Evolutionary conservation across 1,139 yeast genomes (phyloP).

Genomic region (Geotrichum citri-aurantii): DNA sequence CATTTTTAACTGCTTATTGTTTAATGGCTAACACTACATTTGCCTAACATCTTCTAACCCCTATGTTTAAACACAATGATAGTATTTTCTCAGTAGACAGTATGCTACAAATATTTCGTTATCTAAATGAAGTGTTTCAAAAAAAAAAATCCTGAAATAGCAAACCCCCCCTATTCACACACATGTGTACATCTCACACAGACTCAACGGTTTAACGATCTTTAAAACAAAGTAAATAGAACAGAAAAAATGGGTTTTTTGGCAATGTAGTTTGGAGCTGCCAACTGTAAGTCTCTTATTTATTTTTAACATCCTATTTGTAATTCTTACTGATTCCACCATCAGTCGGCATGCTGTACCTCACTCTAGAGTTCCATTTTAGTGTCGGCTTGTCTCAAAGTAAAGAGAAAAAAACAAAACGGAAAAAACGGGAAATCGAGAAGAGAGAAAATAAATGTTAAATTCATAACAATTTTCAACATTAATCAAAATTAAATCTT

Average conservation of each 20-base stretch:
- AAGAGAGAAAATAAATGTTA: not conserved
- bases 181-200: not conserved
- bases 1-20: too few species aligned
- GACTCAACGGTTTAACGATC: not conserved
- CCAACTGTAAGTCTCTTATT: not conserved
- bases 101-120: too few species aligned
- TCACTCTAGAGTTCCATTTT: not conserved
- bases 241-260: not conserved
- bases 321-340: not conserved
- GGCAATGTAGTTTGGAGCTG: not conserved
- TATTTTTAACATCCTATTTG: not conserved
- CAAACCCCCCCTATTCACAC: not conserved
- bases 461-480: not conserved
- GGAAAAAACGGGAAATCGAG: not conserved
- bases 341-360: not conserved
- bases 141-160: not conserved
- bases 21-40: too few species aligned
- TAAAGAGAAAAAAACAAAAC: not conserved
- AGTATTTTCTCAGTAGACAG: too few species aligned
- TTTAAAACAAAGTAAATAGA: not conserved
- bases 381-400: not conserved
- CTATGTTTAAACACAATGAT: too few species aligned
- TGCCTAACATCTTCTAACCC: too few species aligned
- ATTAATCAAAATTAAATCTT: not conserved
- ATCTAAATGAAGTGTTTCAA: too few species aligned